Evolutionary conservation across 331 rosid species (phyloP).

Genomic region (Acacia pycnantha): DNA sequence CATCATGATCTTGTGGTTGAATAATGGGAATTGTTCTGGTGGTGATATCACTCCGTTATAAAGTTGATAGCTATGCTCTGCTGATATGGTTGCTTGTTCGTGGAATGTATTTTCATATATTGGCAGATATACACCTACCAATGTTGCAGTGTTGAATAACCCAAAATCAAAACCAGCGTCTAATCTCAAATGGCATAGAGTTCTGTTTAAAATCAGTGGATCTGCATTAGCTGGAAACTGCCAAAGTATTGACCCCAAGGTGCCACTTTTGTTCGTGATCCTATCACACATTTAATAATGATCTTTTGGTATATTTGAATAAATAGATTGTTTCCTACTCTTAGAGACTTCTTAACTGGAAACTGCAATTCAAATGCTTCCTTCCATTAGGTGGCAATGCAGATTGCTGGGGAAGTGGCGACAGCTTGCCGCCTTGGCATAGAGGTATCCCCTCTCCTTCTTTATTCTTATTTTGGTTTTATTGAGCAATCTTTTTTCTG

Average conservation of each 20-base stretch:
- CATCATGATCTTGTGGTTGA: background rate
- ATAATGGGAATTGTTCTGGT: background rate
- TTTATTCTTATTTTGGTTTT: background rate
- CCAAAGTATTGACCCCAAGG: conserved; percentile 46
- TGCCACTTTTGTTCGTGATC: conserved; percentile 16
- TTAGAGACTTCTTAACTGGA: conserved; percentile 36
- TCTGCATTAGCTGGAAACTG: conserved; percentile 43
- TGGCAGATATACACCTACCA: conserved; percentile 31
- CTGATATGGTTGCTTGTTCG: background rate
- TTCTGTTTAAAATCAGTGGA: conserved; percentile 42
- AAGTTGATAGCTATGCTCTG: background rate
- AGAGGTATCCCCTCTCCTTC: conserved; percentile 23
- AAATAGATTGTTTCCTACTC: conserved; percentile 19
- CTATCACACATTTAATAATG: background rate
- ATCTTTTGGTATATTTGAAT: conserved; percentile 24
- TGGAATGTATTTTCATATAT: background rate
- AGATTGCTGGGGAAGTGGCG: conserved; percentile 47
- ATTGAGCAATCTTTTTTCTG: background rate
- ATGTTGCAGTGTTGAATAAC: conserved; percentile 18
- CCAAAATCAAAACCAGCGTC: conserved; percentile 22
- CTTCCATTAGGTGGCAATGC: conserved; percentile 51
- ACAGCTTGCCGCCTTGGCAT: conserved; percentile 37
- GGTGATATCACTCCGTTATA: background rate
- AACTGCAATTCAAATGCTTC: conserved; percentile 39
- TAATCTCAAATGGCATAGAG: conserved; percentile 38